A percentile compares a stretch with the other conserved stretches of the same genome.
phyloP scores from a whole-genome alignment of 495 filamentous ascomycete species.

The Xylaria palmicola region DNA sequence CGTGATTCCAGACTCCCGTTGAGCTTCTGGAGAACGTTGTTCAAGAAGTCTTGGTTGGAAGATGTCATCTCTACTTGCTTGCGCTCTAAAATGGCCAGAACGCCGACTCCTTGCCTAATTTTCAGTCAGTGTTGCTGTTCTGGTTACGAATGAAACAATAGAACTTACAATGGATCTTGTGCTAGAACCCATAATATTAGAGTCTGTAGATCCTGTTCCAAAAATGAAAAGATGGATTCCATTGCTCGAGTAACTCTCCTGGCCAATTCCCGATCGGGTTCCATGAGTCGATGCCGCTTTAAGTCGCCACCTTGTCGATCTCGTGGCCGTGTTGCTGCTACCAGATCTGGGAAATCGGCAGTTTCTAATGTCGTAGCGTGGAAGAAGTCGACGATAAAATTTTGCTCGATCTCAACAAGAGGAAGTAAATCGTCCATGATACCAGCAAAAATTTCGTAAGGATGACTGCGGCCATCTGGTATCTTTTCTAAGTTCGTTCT shows the following conservation, averaged over 20 bases:
- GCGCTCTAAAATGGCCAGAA: slow-evolving; percentile 76
- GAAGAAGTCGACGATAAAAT: slow-evolving; percentile 92
- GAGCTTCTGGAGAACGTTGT: slow-evolving; percentile 73
- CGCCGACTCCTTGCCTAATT: slow-evolving; percentile 78
- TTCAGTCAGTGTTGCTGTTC: slow-evolving; percentile 14
- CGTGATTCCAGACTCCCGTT: slow-evolving; percentile 71
- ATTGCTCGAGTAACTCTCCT: slow-evolving; percentile 77
- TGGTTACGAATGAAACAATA: background rate
- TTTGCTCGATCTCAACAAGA: slow-evolving; percentile 86
- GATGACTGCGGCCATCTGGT: slow-evolving; percentile 64
- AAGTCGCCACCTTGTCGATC: slow-evolving; percentile 67
- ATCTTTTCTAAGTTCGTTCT: slow-evolving; percentile 60
- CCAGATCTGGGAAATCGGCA: slow-evolving; percentile 77
- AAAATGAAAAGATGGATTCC: slow-evolving; percentile 81
- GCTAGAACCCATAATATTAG: slow-evolving; percentile 81
- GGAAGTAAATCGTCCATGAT: slow-evolving; percentile 74
- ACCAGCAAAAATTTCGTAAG: slow-evolving; percentile 81
- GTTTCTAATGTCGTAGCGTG: slow-evolving; percentile 76
- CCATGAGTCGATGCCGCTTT: slow-evolving; percentile 67
- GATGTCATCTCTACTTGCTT: slow-evolving; percentile 76
- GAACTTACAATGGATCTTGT: slow-evolving; percentile 75
- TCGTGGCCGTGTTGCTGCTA: slow-evolving; percentile 64
- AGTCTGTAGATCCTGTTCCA: slow-evolving; percentile 73
- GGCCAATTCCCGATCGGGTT: slow-evolving; percentile 80
- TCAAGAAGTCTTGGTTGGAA: slow-evolving; percentile 87